Evolutionary conservation across 169 alveolate species (phyloP).

Genomic region (Besnoitia besnoiti): DNA sequence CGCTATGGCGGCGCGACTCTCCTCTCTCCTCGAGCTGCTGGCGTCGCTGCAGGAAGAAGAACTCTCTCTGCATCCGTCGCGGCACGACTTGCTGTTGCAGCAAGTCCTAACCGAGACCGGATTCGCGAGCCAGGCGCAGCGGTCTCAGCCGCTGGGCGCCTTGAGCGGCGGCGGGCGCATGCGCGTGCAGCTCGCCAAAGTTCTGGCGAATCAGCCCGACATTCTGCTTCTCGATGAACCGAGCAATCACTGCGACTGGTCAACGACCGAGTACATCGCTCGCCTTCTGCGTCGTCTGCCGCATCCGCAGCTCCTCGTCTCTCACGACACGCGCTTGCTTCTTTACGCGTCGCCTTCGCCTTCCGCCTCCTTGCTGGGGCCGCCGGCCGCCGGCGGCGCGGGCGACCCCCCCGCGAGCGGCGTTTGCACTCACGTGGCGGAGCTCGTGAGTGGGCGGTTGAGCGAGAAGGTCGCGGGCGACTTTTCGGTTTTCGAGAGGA

Average conservation of each 20-base stretch:
- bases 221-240: conserved; percentile 92
- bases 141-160: conserved; percentile 26
- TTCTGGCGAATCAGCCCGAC: conserved; percentile 87
- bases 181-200: conserved; percentile 78
- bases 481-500: neutral
- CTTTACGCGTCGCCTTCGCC: conserved; percentile 11
- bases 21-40: neutral
- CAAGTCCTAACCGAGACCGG: conserved; percentile 41
- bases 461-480: conserved; percentile 28
- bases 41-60: conserved; percentile 8
- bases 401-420: conserved; percentile 47
- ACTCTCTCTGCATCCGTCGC: conserved; percentile 36
- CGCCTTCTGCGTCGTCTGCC: conserved; percentile 58
- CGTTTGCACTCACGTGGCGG: neutral
- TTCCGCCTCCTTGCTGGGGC: conserved; percentile 49
- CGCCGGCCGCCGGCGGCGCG: conserved; percentile 50
- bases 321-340: conserved; percentile 70
- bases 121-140: conserved; percentile 3
- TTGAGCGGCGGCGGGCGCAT: conserved; percentile 65
- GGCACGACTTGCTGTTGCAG: neutral
- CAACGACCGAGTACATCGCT: conserved; percentile 67
- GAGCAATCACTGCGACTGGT: conserved; percentile 93
- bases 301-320: conserved; percentile 68
- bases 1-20: neutral
- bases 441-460: neutral